These are phyloP conservation scores for Ampelomyces quisqualis DNA, from an alignment of 2,329 filamentous ascomycete genomes.

Conservation along the genomic window DNA sequence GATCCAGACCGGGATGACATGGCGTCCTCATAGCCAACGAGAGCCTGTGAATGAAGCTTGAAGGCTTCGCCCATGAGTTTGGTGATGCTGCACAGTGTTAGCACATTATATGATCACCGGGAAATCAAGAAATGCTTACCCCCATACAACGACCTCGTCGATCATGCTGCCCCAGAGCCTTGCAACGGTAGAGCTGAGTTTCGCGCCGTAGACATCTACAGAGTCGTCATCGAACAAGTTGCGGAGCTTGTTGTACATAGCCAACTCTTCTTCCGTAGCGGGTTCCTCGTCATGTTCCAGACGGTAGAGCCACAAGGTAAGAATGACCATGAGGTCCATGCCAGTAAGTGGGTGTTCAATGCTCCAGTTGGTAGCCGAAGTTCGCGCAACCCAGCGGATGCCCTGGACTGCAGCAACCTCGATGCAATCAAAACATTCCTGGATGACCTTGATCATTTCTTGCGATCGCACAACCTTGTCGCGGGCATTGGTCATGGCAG, in stretches of 20 bases:
- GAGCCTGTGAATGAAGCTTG: constrained; percentile 91
- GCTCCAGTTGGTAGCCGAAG: constrained; percentile 97
- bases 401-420: constrained; percentile 93
- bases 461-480: constrained; percentile 92
- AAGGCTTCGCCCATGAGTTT: constrained; percentile 98
- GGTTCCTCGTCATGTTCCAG: constrained; percentile 98
- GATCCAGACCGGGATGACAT: constrained; percentile 51
- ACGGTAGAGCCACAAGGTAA: constrained; percentile 97
- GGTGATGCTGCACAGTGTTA: constrained; percentile 68
- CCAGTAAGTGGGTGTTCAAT: constrained; percentile 96
- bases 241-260: constrained; percentile 91
- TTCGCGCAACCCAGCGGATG: constrained; percentile 96
- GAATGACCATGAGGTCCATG: constrained; percentile 95
- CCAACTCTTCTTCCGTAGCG: constrained; percentile 76
- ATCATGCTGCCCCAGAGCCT: constrained; percentile 97
- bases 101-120: constrained; percentile 23
- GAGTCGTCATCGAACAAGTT: constrained; percentile 88
- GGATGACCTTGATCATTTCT: constrained; percentile 98
- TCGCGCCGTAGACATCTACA: constrained; percentile 75
- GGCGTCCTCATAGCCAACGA: constrained; percentile 91
- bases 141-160: constrained; percentile 98
- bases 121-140: constrained; percentile 64
- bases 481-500: constrained; percentile 90
- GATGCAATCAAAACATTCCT: constrained; percentile 96
- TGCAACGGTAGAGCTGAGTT: constrained; percentile 92